phyloP scores from a whole-genome alignment of 495 filamentous ascomycete genomes.

The Hapsidospora chrysogenum region DNA sequence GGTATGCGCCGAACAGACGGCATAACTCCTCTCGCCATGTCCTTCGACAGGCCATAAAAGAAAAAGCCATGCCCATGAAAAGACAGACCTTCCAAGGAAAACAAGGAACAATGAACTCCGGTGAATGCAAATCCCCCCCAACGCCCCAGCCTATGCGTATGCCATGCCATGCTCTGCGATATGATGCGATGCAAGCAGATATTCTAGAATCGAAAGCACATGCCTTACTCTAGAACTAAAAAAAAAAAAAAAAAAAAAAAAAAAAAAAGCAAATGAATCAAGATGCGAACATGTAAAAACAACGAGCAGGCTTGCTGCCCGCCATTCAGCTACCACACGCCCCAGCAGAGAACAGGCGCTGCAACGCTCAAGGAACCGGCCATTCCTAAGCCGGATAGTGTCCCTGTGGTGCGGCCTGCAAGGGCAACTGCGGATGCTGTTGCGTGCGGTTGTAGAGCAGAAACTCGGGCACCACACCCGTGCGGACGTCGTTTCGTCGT shows the following conservation, averaged over 20 bases:
- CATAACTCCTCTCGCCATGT: no score
- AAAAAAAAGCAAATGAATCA: background rate
- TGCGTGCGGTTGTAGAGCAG: slow-evolving; percentile 1
- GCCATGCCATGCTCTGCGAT: background rate
- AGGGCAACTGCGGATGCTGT: background rate
- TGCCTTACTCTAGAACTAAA: background rate
- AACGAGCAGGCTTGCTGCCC: background rate
- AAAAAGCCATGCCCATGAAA: no score
- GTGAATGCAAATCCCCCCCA: no score
- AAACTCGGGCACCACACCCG: slow-evolving; percentile 69
- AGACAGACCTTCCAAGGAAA: no score
- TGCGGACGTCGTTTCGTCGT: slow-evolving; percentile 58
- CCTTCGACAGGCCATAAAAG: no score
- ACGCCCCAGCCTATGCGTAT: background rate
- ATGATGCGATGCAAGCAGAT: background rate
- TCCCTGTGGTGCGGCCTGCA: background rate
- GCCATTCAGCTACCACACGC: background rate
- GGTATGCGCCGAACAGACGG: no score
- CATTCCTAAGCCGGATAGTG: background rate
- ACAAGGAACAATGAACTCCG: no score
- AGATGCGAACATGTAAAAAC: background rate
- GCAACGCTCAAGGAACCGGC: no score
- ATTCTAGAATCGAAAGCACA: background rate
- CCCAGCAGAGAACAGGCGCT: no score
- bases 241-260: background rate